Conservation (phyloP, 106 monocot species). For the Dendrobium catenatum region DNA sequence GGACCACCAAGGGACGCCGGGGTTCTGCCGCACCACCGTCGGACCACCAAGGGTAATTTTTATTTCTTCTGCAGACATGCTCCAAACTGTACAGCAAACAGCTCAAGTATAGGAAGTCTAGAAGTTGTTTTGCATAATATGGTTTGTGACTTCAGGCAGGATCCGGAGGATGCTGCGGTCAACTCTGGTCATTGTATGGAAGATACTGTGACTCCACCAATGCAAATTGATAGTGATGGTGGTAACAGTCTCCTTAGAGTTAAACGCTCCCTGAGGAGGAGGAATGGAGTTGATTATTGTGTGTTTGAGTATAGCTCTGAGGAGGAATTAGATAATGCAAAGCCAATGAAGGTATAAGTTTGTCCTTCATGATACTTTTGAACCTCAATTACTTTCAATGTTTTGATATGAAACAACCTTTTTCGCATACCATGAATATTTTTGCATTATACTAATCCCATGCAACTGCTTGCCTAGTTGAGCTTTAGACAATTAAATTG, state of each 20-base stretch:
- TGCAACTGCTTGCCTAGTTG: neutral
- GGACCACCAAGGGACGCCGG: too few species aligned
- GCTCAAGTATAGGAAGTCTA: neutral
- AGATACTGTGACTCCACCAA: constrained; percentile 25
- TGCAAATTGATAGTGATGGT: constrained; percentile 22
- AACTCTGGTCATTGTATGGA: constrained; percentile 27
- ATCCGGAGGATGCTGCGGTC: constrained; percentile 25
- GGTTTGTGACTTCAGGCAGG: constrained; percentile 21
- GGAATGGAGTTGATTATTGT: constrained; percentile 36
- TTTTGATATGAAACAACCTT: neutral
- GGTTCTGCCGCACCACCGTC: too few species aligned
- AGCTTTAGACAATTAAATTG: neutral
- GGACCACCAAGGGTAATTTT: neutral
- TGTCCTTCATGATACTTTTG: neutral
- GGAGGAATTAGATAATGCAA: constrained; percentile 51
- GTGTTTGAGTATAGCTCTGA: constrained; percentile 53
- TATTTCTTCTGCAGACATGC: neutral
- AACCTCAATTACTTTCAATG: neutral
- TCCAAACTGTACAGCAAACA: neutral
- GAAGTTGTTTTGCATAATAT: neutral
- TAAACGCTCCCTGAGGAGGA: constrained; percentile 36
- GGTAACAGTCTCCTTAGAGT: constrained; percentile 18
- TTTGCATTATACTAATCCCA: neutral
- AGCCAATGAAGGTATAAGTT: constrained; percentile 31
- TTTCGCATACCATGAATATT: neutral